Evolutionary conservation across 179 eudicot genomes (phyloP), one percentile per base, ranked within the genome.

Genomic region (Carnegiea gigantea): DNA sequence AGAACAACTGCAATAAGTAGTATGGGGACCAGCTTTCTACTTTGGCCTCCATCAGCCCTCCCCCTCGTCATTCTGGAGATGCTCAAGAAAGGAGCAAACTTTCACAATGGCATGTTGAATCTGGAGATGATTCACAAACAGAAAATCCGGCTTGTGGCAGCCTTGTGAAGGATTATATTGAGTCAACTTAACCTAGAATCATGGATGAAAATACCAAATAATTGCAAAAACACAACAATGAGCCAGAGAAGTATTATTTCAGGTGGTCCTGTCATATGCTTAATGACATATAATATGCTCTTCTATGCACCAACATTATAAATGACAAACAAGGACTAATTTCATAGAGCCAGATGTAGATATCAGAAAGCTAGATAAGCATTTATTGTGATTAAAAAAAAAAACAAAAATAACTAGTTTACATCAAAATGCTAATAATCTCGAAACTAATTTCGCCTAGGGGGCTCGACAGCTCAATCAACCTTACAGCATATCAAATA

Each of bases 41-140:
- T 80, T 73, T 79, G 86, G 3, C 86, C 81, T 65, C 86, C 85
- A 49, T 84, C 86, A 51, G 75, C 77, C 44, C 89, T 86, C 68
- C 79, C 83, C 75, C 89, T 84, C 30, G 67, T 79, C 86, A 78
- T 86, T 78, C 26, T 23, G 21, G 14, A 17, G 46, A 82, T 18
- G 48, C 62, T 57, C 62, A 83, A 57, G 6, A 43, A 67, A 67
- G 11, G 62, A 23, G 21, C 24, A 49, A 40, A 33, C 28, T 65
- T 78, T 23, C 74, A 46, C 57, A n/a, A 3, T 9, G 18, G 51
- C 81, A 72, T 78, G 30, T 30, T 60, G 4, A 30, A 48, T 2
- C 11, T 78, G 72, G 64, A n/a, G 53, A 13, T 9, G 46, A 62
- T 36, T 24, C 57, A 54, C 40, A 72, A 79, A 8, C 15, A 33